Conservation (phyloP, 768 basidiomycete species). For the Termitomyces heimii region DNA sequence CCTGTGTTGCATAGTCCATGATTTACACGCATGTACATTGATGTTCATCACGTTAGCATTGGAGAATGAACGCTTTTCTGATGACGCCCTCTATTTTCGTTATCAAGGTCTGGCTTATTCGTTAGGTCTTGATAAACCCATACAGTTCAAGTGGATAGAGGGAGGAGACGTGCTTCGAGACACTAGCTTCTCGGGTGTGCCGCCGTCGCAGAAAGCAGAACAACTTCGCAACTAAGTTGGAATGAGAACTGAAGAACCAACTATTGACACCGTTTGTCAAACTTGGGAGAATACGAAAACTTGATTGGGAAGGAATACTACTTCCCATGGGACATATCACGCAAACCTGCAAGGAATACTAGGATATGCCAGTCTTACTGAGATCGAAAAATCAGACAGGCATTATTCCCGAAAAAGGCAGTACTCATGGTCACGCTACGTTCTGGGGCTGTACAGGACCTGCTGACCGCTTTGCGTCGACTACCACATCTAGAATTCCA, state of each 20-base stretch:
- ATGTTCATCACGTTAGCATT: background rate
- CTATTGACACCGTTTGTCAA: background rate
- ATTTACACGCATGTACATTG: background rate
- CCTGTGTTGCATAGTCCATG: background rate
- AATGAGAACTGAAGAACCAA: background rate
- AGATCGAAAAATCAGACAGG: background rate
- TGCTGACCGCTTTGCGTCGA: conserved; percentile 44
- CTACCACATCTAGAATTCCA: conserved; percentile 66
- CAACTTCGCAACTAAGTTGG: background rate
- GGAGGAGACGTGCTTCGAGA: background rate
- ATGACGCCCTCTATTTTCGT: background rate
- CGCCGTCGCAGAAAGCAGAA: background rate
- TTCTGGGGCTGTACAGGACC: conserved; percentile 23
- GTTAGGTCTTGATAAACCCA: background rate
- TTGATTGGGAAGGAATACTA: too few relatives aligned
- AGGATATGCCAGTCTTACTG: background rate
- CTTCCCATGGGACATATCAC: background rate
- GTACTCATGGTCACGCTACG: conserved; percentile 7
- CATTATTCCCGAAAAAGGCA: conserved; percentile 1
- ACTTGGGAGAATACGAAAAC: background rate
- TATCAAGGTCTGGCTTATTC: background rate
- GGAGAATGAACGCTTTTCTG: background rate
- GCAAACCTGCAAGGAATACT: background rate
- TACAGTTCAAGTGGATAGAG: background rate
- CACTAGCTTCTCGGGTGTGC: background rate